Evolutionary conservation across 208 protist genomes (phyloP), one percentile per base, ranked within the genome.

Genomic region (Angomonas deanei): DNA sequence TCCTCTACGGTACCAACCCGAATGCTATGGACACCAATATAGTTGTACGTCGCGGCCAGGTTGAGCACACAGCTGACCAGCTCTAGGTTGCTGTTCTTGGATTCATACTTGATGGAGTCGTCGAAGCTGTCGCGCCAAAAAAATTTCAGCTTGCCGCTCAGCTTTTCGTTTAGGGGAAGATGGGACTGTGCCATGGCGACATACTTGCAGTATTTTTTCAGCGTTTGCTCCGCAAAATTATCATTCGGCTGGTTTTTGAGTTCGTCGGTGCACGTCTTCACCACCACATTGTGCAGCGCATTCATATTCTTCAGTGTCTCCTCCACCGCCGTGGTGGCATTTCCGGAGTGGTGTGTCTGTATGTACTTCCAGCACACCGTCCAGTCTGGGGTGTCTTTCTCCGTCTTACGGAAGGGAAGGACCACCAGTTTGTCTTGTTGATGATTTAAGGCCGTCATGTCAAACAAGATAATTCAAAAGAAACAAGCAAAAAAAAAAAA

Each of bases 11-110:
- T 50, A 19, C 78, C 81, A 0, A 36, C 72, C 58, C 78, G 60
- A 19, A 72, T 75, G 54, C 80, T 74, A 21, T 70, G 68, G 39
- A 38, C 70, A 15, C 68, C 88, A 47, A 92, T 67, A 31, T 72
- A 70, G 13, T 59, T 75, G 64, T 84, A 86, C 3, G 83, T 88
- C 19, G 88, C 88, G 3, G 83, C 88, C 8, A 94, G 61, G 73
- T 94, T 94, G 74, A 91, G 92, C 33, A 92, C 67, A 68, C 80
- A 84, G 64, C 81, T 88, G 39, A 91, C 60, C 38, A 94, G 71
- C 74, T 94, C 84, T 33, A 76, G 46, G 64, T 94, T 92, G 1
- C 64, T 62, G 60, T 92, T 90, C 19, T 65, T 61, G 21, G 75
- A 78, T 42, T 85, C 77, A 38, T 88, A 84, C 70, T 88, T 86